Conservation (phyloP, 2,329 filamentous ascomycete species). For the Colletotrichum tabaci region DNA sequence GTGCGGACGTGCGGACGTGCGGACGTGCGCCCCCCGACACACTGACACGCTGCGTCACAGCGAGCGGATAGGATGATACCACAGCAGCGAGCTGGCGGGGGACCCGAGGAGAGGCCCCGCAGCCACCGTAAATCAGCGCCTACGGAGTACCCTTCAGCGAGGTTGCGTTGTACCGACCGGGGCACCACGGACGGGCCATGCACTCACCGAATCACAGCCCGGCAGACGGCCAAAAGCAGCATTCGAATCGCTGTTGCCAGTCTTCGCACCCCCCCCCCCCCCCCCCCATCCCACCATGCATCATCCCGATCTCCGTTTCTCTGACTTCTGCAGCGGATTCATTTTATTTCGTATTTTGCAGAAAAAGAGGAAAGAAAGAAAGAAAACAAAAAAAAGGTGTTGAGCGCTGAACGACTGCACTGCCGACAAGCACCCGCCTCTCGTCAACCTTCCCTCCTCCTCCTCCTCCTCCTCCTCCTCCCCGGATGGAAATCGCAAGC, state of each 20-base stretch:
- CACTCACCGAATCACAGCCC: constrained; percentile 36
- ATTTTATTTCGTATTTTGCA: too few species aligned
- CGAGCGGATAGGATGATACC: neutral
- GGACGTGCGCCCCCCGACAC: neutral
- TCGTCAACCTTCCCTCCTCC: neutral
- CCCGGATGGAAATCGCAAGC: too few species aligned
- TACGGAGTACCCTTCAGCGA: constrained; percentile 3
- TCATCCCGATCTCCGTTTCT: constrained; percentile 13
- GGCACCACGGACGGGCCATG: constrained; percentile 22
- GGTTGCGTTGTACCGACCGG: constrained; percentile 14
- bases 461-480: too few species aligned
- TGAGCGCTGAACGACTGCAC: neutral
- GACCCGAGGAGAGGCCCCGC: constrained; percentile 15
- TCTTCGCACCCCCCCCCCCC: neutral
- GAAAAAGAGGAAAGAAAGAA: neutral
- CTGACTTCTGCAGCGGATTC: neutral
- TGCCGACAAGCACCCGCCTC: neutral
- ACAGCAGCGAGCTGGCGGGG: neutral
- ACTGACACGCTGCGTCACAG: neutral
- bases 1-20: constrained; percentile 21
- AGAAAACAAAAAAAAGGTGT: neutral
- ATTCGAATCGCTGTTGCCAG: constrained; percentile 11
- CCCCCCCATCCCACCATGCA: constrained; percentile 14
- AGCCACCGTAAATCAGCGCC: constrained; percentile 17
- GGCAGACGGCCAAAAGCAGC: constrained; percentile 40